Evolutionary conservation across 129 eudicot species (phyloP).

Genomic region (Pittosporum tobira): DNA sequence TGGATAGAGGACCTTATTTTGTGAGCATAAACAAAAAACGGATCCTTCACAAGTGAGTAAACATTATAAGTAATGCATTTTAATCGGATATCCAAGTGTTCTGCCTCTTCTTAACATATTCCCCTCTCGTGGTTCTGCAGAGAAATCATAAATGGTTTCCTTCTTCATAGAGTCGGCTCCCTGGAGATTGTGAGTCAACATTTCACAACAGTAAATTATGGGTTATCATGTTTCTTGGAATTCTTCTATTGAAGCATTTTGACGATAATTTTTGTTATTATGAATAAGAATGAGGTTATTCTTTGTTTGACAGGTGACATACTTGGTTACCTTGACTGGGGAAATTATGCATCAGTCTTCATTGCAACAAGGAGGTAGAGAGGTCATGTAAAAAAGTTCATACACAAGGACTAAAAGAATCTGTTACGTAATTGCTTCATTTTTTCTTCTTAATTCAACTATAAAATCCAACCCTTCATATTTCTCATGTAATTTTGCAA

Average conservation of each 20-base stretch:
- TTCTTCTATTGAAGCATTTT: slow-evolving; percentile 1
- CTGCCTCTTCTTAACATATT: background rate
- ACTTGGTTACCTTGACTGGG: slow-evolving; percentile 39
- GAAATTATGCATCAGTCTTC: slow-evolving; percentile 26
- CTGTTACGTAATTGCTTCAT: background rate
- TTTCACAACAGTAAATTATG: no score
- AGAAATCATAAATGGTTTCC: slow-evolving; percentile 32
- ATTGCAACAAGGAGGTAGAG: slow-evolving; percentile 37
- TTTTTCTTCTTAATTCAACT: background rate
- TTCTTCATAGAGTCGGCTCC: slow-evolving; percentile 57
- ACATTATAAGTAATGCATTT: background rate
- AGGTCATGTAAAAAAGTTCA: slow-evolving; percentile 27
- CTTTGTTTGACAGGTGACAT: slow-evolving; percentile 39
- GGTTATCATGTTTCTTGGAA: background rate
- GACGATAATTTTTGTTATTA: no score
- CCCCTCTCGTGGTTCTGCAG: slow-evolving; percentile 17
- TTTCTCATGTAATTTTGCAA: no score
- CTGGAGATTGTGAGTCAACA: slow-evolving; percentile 47
- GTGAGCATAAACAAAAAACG: slow-evolving; percentile 22
- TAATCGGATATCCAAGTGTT: background rate
- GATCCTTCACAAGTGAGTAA: slow-evolving; percentile 25
- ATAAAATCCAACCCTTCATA: background rate
- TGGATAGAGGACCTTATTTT: slow-evolving; percentile 35
- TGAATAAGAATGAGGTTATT: background rate
- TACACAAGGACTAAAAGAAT: background rate